phyloP scores from a whole-genome alignment of 202 grass and related monocot species.

The Carex arenaria region DNA sequence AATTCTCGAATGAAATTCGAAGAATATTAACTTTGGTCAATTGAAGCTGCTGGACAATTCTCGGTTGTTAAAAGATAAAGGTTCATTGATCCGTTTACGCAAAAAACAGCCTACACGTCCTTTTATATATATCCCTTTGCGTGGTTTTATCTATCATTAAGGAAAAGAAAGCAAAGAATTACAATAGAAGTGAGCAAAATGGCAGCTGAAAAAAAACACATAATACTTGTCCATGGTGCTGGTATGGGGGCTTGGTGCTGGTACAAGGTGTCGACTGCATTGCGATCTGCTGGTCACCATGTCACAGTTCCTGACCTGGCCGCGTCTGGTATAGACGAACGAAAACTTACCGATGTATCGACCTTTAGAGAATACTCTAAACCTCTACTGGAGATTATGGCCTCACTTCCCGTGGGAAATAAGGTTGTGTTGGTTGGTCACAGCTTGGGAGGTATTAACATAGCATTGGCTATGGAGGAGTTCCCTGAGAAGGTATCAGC shows the following conservation, averaged over 20 bases:
- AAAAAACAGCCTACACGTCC: not conserved
- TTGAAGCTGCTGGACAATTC: not conserved
- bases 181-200: not conserved
- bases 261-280: conserved; percentile 51
- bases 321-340: conserved; percentile 41
- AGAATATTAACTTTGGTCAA: not conserved
- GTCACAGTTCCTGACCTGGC: conserved; percentile 55
- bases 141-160: not conserved
- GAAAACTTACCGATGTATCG: conserved; percentile 39
- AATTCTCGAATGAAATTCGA: too few species aligned
- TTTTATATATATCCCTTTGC: not conserved
- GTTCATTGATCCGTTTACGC: not conserved
- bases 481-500: conserved; percentile 66
- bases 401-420: conserved; percentile 33
- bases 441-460: conserved; percentile 53
- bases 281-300: conserved; percentile 38
- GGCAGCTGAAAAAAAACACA: conserved; percentile 12
- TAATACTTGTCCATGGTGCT: conserved; percentile 68
- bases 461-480: conserved; percentile 49
- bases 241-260: conserved; percentile 59
- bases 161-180: not conserved
- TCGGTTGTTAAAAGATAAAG: not conserved
- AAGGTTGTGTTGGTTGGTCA: conserved; percentile 63
- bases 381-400: conserved; percentile 51
- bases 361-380: conserved; percentile 58